phyloP scores from a whole-genome alignment of 805 yeast species.

The Zygosaccharomyces gambellarensis region DNA sequence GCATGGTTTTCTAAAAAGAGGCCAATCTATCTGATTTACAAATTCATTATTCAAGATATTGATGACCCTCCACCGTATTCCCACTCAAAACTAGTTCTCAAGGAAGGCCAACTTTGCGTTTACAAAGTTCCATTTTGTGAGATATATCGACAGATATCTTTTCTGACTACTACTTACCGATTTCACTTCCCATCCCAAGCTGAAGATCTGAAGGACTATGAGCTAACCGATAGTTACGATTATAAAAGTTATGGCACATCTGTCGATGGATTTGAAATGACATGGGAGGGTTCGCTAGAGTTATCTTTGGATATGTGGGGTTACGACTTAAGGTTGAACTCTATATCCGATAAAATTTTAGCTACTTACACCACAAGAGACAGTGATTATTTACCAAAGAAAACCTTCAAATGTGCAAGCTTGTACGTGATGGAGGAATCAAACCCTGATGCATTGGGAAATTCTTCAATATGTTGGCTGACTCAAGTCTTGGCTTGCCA shows the following conservation, averaged over 20 bases:
- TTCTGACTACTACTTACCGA: conserved; percentile 4
- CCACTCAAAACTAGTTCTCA: conserved; percentile 7
- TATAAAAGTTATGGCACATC: conserved; percentile 12
- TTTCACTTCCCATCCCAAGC: conserved; percentile 7
- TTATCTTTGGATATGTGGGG: conserved; percentile 6
- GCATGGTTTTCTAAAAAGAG: conserved; percentile 2
- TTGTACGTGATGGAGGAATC: conserved; percentile 13
- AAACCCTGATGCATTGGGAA: conserved; percentile 11
- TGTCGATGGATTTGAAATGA: conserved; percentile 7
- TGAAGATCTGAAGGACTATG: neutral
- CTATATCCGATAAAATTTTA: neutral
- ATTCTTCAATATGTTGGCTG: conserved; percentile 12
- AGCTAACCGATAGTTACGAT: neutral
- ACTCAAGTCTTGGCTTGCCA: conserved; percentile 17
- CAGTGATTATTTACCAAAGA: neutral
- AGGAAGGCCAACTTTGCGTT: conserved; percentile 5
- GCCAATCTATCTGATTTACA: conserved; percentile 9
- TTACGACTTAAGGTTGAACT: conserved; percentile 1
- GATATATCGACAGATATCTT: conserved; percentile 3
- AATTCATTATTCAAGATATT: conserved; percentile 4
- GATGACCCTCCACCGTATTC: conserved; percentile 14
- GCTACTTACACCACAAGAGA: conserved; percentile 13
- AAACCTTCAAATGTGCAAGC: conserved; percentile 5
- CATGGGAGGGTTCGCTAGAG: conserved; percentile 15
- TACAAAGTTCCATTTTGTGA: conserved; percentile 15